A percentile compares a stretch with the other conserved stretches of the same genome.
Evolutionary conservation across 1,284 basidiomycete species (phyloP).

Genomic region (Malassezia furfur): DNA sequence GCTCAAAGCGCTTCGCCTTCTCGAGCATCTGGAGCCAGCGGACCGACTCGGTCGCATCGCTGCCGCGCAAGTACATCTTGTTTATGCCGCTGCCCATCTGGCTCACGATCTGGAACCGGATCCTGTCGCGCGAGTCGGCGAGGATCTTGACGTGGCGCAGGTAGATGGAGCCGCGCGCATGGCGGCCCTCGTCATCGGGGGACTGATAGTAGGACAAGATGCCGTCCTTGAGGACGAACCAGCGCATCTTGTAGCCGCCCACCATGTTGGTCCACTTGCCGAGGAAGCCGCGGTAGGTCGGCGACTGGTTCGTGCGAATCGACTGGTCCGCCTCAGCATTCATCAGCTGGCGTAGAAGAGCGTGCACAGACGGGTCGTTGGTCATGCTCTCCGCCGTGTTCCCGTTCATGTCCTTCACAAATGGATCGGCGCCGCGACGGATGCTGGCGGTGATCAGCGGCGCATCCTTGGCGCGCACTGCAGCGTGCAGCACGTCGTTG

Average conservation of each 20-base stretch:
- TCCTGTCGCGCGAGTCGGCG: conserved; percentile 53
- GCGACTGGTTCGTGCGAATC: conserved; percentile 26
- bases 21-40: conserved; percentile 44
- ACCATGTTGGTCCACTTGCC: conserved; percentile 86
- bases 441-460: conserved; percentile 72
- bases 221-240: conserved; percentile 86
- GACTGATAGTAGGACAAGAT: conserved; percentile 68
- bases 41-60: conserved; percentile 51
- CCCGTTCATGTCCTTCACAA: conserved; percentile 70
- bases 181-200: conserved; percentile 80
- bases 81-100: conserved; percentile 52
- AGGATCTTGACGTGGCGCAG: conserved; percentile 64
- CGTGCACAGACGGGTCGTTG: conserved; percentile 66
- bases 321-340: conserved; percentile 50
- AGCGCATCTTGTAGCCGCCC: conserved; percentile 78
- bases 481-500: conserved; percentile 73
- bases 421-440: conserved; percentile 78
- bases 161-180: conserved; percentile 76
- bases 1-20: conserved; percentile 34
- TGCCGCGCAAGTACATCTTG: conserved; percentile 84
- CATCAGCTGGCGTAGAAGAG: conserved; percentile 66
- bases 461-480: conserved; percentile 70
- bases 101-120: conserved; percentile 73
- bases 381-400: conserved; percentile 64
- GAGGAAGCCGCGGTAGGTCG: conserved; percentile 42